phyloP scores from a whole-genome alignment of 1,139 yeast genomes.

The Pneumocystis jirovecii region DNA sequence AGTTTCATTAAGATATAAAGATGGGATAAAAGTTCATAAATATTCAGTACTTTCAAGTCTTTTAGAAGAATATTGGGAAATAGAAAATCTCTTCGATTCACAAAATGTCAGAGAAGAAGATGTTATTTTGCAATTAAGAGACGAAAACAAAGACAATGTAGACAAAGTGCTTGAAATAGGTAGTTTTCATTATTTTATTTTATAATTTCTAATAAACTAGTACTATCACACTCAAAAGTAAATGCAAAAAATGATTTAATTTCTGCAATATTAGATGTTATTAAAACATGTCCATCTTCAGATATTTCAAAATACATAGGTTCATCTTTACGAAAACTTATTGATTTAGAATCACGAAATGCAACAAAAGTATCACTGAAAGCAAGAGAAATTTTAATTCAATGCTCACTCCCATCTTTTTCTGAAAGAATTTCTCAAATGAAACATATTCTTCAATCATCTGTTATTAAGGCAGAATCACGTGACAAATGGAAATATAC shows the following conservation, averaged over 20 bases:
- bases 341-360: constrained; percentile 74
- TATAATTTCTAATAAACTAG: constrained; percentile 19
- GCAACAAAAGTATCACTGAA: constrained; percentile 91
- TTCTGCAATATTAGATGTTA: constrained; percentile 48
- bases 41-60: constrained; percentile 55
- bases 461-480: constrained; percentile 77
- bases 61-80: constrained; percentile 54
- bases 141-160: constrained; percentile 66
- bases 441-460: constrained; percentile 83
- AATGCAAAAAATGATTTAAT: constrained; percentile 84
- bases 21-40: constrained; percentile 76
- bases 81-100: constrained; percentile 67
- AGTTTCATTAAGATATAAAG: constrained; percentile 53
- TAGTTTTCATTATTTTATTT: constrained; percentile 1
- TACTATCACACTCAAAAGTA: constrained; percentile 81
- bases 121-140: constrained; percentile 71
- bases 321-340: constrained; percentile 57
- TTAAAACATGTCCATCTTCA: constrained; percentile 36
- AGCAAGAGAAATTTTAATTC: constrained; percentile 90
- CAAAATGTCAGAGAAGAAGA: constrained; percentile 60
- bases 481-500: constrained; percentile 67
- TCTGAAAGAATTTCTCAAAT: constrained; percentile 93
- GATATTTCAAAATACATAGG: constrained; percentile 58
- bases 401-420: constrained; percentile 89
- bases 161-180: constrained; percentile 47